Base-by-base conservation (phyloP, 306 rosid genomes). In the Trifolium dubium region DNA sequence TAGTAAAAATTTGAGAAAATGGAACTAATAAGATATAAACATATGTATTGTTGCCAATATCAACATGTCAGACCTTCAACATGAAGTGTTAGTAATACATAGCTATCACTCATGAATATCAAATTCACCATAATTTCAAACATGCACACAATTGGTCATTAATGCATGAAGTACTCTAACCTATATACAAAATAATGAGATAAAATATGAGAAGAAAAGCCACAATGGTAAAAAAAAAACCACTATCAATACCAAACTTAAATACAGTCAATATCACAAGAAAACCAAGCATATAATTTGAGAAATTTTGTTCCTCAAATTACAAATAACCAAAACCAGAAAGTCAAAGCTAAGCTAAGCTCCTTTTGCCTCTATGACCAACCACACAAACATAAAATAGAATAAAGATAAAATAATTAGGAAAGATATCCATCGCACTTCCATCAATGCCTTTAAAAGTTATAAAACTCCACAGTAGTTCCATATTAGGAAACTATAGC, bases 381-480 rank as follows among this genome's bases (percentile, higher is more conserved):
- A 12, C 40, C 9, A 30, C 63, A 28, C 39, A 59, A 2, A 30
- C 18, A 58, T 3, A 56, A 58, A 30, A 59, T 31, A 28, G 39
- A 58, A 58, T 58, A 29, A 29, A 58, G 17, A 55, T 10, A 55
- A 54, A 54, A 18, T 12, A 10, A 18, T 23, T 23, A 23, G 62
- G 35, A 5, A 56, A 10, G 8, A 59, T 30, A 29, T 13, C 64
- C 17, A 58, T 59, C 64, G 18, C 64, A 59, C 39, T 59, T 59
- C 18, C 30, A 30, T 55, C 62, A 55, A 55, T 55, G n/a, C 62
- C 32, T 19, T 55, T 55, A 55, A 55, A 54, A 54, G 32, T 32
- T 19, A n/a, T 17, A 8, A 19, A 17, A 19, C 3, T 54, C 13
- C 1, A 54, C 60, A 3, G 2, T 29, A 3, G 5, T 29, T 58